Percentiles rank a stretch among this genome's conserved stretches.
Evolutionary conservation across 352 stramenopile species (phyloP).

Genomic region (Pythium sukuiense): DNA sequence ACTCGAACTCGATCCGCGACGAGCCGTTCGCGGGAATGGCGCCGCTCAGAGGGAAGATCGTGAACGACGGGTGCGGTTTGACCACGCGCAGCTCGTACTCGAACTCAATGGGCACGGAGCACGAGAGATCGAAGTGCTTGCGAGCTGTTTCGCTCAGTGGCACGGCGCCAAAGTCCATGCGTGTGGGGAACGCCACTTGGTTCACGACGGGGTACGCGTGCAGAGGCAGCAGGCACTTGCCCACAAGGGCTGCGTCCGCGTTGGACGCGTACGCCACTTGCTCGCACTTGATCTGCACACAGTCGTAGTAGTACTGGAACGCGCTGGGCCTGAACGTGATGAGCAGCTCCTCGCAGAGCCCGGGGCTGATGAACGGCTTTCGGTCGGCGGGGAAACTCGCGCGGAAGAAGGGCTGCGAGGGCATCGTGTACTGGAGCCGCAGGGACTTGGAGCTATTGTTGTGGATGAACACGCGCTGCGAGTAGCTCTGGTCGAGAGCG

Average conservation of each 20-base stretch:
- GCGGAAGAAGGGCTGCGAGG: constrained; percentile 50
- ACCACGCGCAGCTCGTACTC: constrained; percentile 78
- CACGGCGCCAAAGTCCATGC: constrained; percentile 84
- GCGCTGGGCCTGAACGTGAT: constrained; percentile 69
- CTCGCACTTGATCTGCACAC: constrained; percentile 70
- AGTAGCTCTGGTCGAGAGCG: constrained; percentile 49
- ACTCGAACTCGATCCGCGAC: constrained; percentile 73
- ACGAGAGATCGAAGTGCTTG: constrained; percentile 49
- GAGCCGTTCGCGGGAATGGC: constrained; percentile 68
- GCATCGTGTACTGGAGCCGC: constrained; percentile 70
- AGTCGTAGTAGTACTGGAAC: constrained; percentile 92
- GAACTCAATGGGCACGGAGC: constrained; percentile 87
- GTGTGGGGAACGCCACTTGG: constrained; percentile 63
- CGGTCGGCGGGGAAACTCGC: constrained; percentile 50
- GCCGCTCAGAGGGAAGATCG: constrained; percentile 65
- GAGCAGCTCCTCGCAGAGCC: constrained; percentile 73
- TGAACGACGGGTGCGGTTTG: constrained; percentile 75
- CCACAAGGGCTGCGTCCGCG: constrained; percentile 33
- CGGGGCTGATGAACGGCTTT: constrained; percentile 67
- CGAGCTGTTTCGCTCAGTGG: constrained; percentile 44
- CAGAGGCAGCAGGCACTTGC: constrained; percentile 68
- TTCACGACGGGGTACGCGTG: constrained; percentile 90
- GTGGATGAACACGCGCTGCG: constrained; percentile 69
- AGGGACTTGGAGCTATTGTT: constrained; percentile 77
- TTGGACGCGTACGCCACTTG: constrained; percentile 71